Conservation (phyloP, 345 rosid species). For the Conringia planisiliqua region DNA sequence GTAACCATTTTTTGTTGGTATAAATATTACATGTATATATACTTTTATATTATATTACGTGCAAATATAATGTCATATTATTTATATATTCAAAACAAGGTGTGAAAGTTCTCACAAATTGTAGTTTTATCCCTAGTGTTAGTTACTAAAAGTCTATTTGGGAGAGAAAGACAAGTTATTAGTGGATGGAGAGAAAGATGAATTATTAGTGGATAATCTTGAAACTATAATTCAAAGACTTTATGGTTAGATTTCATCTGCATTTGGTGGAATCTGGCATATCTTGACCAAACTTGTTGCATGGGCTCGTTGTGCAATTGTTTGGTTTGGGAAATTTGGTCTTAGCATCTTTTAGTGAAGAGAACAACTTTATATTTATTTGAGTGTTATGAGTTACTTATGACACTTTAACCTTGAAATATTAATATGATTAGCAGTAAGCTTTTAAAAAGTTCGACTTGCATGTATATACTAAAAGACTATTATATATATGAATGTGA, state of each 20-base stretch:
- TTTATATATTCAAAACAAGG: background rate
- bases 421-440: background rate
- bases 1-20: background rate
- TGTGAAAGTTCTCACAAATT: background rate
- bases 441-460: background rate
- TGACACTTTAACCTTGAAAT: background rate
- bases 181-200: background rate
- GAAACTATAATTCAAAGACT: background rate
- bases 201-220: background rate
- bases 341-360: background rate
- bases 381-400: too few species aligned
- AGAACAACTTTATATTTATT: background rate
- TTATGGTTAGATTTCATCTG: slow-evolving; percentile 6
- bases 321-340: slow-evolving; percentile 8
- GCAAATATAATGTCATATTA: too few species aligned
- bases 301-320: slow-evolving; percentile 2
- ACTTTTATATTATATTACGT: background rate
- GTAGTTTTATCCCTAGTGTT: background rate
- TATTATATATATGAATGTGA: background rate
- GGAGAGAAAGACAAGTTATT: background rate
- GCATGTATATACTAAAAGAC: background rate
- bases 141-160: background rate
- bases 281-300: slow-evolving; percentile 23
- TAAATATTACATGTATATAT: background rate
- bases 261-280: slow-evolving; percentile 27